Evolutionary conservation across 352 stramenopile genomes (phyloP).

Genomic region (Globisporangium rhizosaccharum): DNA sequence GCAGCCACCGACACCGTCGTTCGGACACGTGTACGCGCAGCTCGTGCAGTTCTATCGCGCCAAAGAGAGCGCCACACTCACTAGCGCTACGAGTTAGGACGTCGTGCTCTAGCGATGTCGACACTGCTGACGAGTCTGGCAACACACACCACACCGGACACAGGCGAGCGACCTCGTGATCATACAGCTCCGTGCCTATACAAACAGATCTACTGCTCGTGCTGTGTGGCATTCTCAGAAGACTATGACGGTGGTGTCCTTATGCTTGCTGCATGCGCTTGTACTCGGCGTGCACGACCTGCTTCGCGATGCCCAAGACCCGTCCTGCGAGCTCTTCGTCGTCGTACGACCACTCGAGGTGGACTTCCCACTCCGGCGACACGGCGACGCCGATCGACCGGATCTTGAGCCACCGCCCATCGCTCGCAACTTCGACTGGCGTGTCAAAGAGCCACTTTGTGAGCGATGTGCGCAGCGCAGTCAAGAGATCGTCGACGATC

Average conservation of each 20-base stretch:
- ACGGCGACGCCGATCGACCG: conserved; percentile 59
- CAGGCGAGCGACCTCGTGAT: no score
- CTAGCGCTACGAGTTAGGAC: not conserved
- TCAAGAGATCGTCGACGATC: conserved; percentile 46
- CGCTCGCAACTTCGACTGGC: conserved; percentile 42
- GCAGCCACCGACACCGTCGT: conserved; percentile 43
- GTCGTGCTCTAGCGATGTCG: no score
- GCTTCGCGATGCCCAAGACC: conserved; percentile 77
- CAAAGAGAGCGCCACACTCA: conserved; percentile 25
- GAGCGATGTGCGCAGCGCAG: conserved; percentile 35
- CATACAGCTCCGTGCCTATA: no score
- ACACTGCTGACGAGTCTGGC: no score
- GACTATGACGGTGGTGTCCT: not conserved
- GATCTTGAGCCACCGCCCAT: conserved; percentile 72
- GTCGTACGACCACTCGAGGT: conserved; percentile 81
- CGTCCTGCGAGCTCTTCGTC: conserved; percentile 81
- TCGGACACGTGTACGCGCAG: conserved; percentile 67
- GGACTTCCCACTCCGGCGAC: conserved; percentile 72
- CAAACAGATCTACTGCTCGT: no score
- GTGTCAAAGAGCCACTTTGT: conserved; percentile 64
- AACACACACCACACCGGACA: no score
- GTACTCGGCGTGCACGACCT: conserved; percentile 68
- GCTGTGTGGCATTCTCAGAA: no score
- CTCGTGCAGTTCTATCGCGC: conserved; percentile 75
- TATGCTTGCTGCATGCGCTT: conserved; percentile 23